phyloP scores from a whole-genome alignment of 2,329 filamentous ascomycete genomes.

The Colletotrichum liaoningense region DNA sequence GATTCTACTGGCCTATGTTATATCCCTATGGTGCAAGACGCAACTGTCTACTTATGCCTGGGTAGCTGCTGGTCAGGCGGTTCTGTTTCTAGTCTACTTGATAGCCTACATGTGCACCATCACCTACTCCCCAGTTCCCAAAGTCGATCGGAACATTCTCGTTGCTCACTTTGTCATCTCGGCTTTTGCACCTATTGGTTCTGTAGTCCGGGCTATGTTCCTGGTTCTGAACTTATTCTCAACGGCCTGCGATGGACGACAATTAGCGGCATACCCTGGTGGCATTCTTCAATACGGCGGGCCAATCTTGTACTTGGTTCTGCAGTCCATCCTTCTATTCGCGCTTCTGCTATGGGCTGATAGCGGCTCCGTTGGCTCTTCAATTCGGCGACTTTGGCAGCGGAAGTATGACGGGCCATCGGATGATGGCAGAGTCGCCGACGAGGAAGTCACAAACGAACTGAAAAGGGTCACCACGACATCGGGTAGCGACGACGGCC shows the following conservation, averaged over 20 bases:
- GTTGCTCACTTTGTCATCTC: conserved; percentile 82
- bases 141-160: conserved; percentile 74
- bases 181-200: conserved; percentile 80
- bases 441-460: conserved; percentile 75
- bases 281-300: conserved; percentile 82
- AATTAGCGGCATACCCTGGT: conserved; percentile 76
- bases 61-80: conserved; percentile 79
- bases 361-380: conserved; percentile 74
- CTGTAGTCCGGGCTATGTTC: conserved; percentile 79
- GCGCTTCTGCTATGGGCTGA: conserved; percentile 83
- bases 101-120: conserved; percentile 75
- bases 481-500: conserved; percentile 65
- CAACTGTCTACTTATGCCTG: conserved; percentile 89
- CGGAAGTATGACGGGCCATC: conserved; percentile 8
- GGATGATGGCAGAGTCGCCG: conserved; percentile 46
- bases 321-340: conserved; percentile 80
- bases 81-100: conserved; percentile 78
- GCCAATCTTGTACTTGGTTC: conserved; percentile 83
- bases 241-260: conserved; percentile 74
- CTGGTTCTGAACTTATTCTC: conserved; percentile 87
- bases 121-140: conserved; percentile 73
- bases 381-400: conserved; percentile 50
- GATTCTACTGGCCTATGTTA: conserved; percentile 80
- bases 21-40: conserved; percentile 82
- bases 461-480: conserved; percentile 69